Evolutionary conservation across 176 grass and related monocot genomes (phyloP).

Genomic region (Carex littledalei): DNA sequence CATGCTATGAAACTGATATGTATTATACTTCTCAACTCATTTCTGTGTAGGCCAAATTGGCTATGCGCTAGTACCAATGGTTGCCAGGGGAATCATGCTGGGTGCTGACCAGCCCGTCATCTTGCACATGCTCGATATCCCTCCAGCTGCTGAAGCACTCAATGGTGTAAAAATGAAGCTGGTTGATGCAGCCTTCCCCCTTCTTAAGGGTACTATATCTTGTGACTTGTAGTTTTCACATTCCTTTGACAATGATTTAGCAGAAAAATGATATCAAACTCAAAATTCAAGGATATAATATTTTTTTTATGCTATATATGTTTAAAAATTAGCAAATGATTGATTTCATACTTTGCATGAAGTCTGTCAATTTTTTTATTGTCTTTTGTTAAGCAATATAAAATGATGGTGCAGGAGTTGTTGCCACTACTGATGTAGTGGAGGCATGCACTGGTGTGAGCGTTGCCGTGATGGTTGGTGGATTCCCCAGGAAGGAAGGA

Average conservation of each 20-base stretch:
- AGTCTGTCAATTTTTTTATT: constrained; percentile 1
- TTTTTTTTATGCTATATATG: background rate
- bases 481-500: constrained; percentile 48
- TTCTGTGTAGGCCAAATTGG: constrained; percentile 76
- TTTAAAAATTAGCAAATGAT: background rate
- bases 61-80: constrained; percentile 94
- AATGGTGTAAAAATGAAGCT: constrained; percentile 98
- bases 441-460: constrained; percentile 53
- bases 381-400: background rate
- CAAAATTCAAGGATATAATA: background rate
- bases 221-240: background rate
- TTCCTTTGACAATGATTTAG: background rate
- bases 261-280: background rate
- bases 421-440: constrained; percentile 43
- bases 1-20: background rate
- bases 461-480: constrained; percentile 56
- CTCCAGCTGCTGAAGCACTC: constrained; percentile 66
- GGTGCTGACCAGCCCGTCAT: constrained; percentile 94
- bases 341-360: background rate
- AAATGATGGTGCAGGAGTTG: constrained; percentile 45
- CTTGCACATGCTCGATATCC: constrained; percentile 97
- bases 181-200: constrained; percentile 94
- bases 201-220: constrained; percentile 63
- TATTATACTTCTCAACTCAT: background rate
- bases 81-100: constrained; percentile 93